Percentiles rank a stretch among this genome's conserved stretches.
phyloP scores from a whole-genome alignment of 140 eudicot genomes.

The Ambrosia hybrid region DNA sequence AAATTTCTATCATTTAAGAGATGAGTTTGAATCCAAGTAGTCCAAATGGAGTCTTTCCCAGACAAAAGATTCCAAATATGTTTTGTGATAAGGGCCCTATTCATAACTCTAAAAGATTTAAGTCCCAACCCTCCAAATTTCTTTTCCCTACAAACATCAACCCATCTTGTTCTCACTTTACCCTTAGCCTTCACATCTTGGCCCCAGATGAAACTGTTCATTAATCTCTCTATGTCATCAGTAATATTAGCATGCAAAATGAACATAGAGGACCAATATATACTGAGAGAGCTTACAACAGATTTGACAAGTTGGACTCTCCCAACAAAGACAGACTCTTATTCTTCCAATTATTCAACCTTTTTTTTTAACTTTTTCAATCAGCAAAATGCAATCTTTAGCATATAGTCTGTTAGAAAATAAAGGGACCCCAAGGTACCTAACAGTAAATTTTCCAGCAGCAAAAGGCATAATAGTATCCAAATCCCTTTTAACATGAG shows the following conservation, averaged over 20 bases:
- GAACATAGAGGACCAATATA: background rate
- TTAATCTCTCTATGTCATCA: background rate
- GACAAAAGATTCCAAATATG: background rate
- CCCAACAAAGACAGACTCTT: background rate
- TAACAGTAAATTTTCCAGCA: background rate
- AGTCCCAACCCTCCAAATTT: background rate
- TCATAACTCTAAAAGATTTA: background rate
- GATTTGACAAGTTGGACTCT: background rate
- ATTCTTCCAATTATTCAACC: background rate
- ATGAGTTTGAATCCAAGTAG: background rate
- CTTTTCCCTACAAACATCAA: background rate
- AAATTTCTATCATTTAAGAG: background rate
- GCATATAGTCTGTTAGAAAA: background rate
- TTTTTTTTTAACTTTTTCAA: background rate
- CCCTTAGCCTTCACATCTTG: too few relatives aligned
- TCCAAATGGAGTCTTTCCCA: background rate
- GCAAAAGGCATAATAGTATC: background rate
- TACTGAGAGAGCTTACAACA: background rate
- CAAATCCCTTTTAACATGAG: accelerated
- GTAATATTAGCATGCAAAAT: background rate
- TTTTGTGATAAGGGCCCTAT: background rate
- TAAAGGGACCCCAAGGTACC: background rate
- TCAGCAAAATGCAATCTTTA: background rate
- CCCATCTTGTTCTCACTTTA: background rate
- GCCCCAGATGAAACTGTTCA: background rate